Conservation (phyloP, 306 rosid species). For the Castanospermum australe region DNA sequence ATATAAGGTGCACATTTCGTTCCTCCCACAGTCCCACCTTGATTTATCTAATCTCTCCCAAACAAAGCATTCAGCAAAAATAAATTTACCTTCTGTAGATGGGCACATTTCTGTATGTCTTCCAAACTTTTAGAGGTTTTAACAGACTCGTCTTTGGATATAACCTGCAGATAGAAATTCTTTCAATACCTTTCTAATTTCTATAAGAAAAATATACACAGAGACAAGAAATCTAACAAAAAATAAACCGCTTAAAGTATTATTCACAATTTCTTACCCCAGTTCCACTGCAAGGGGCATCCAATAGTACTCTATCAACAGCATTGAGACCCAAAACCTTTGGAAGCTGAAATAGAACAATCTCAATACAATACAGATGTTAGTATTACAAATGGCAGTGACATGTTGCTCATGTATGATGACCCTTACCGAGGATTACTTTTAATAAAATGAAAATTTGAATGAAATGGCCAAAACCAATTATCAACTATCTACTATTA, state of each 20-base stretch:
- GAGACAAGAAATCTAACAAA: neutral
- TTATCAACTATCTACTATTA: neutral
- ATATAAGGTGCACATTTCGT: neutral
- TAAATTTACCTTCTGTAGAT: conserved; percentile 74
- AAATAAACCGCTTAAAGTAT: neutral
- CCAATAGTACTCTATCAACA: conserved; percentile 83
- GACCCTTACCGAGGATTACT: neutral
- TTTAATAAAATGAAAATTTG: neutral
- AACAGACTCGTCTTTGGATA: conserved; percentile 95
- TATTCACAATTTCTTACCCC: conserved; percentile 61
- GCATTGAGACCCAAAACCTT: conserved; percentile 75
- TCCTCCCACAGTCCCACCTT: neutral
- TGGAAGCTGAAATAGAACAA: conserved; percentile 67
- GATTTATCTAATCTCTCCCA: neutral
- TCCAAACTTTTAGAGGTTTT: conserved; percentile 80
- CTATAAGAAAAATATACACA: neutral
- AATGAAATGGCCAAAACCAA: neutral
- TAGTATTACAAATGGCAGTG: neutral
- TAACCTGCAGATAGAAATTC: conserved; percentile 57
- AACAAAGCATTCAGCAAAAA: conserved; percentile 3
- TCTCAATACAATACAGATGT: neutral
- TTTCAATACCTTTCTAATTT: neutral
- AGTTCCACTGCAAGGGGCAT: conserved; percentile 99
- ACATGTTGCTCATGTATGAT: neutral
- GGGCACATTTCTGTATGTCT: conserved; percentile 74